These are phyloP conservation scores for Petrea volubilis DNA, from an alignment of 257 asterid genomes.

Conservation along the genomic window DNA sequence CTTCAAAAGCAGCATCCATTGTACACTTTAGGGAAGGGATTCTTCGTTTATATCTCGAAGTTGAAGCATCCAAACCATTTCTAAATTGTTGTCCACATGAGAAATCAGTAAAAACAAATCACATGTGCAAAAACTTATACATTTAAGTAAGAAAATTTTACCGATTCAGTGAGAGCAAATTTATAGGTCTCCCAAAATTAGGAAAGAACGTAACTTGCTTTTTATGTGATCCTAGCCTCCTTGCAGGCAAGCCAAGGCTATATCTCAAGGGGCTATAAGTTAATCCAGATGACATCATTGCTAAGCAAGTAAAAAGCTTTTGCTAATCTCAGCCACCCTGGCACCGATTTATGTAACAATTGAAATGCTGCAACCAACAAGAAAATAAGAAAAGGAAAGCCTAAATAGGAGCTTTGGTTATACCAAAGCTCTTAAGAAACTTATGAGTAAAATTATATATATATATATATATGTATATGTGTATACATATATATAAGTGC, in stretches of 20 bases:
- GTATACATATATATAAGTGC: not conserved
- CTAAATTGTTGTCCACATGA: conserved; percentile 30
- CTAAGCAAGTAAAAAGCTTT: conserved; percentile 19
- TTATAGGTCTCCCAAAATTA: conserved; percentile 34
- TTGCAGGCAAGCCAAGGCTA: conserved; percentile 46
- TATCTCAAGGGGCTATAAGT: conserved; percentile 58
- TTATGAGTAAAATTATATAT: too few species aligned
- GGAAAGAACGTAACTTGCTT: conserved; percentile 38
- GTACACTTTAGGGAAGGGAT: conserved; percentile 58
- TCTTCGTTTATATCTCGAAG: conserved; percentile 40
- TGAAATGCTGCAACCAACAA: conserved; percentile 30
- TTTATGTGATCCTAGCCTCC: conserved; percentile 39
- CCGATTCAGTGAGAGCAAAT: conserved; percentile 40
- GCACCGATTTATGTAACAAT: conserved; percentile 14
- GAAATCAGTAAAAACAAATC: conserved; percentile 17
- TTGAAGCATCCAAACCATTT: conserved; percentile 42
- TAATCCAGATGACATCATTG: conserved; percentile 65
- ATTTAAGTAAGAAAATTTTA: conserved; percentile 23
- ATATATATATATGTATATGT: too few species aligned
- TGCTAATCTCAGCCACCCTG: conserved; percentile 28
- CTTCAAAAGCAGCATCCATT: conserved; percentile 85
- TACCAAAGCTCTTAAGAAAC: not conserved
- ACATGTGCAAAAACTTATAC: not conserved
- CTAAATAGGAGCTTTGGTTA: not conserved
- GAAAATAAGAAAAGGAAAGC: not conserved